Evolutionary conservation across 2,329 filamentous ascomycete species (phyloP).

Genomic region (Colletotrichum sp.): DNA sequence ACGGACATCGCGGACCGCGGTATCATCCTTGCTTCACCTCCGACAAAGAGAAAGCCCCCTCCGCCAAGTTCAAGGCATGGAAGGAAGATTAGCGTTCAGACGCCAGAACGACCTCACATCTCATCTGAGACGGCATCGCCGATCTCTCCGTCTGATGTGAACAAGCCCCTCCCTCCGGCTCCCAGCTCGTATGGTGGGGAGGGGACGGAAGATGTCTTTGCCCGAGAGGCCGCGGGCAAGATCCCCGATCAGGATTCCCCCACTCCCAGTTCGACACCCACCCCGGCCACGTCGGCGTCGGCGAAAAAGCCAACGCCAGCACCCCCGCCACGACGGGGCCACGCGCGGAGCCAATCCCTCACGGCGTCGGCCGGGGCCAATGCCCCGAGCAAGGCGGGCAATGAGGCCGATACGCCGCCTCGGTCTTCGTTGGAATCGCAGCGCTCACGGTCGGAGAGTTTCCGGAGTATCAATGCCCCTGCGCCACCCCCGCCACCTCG

Average conservation of each 20-base stretch:
- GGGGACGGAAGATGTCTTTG: conserved; percentile 56
- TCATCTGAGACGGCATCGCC: conserved; percentile 26
- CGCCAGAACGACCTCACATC: conserved; percentile 17
- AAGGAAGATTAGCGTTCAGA: conserved; percentile 67
- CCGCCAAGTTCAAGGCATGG: conserved; percentile 79
- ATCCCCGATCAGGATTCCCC: conserved; percentile 46
- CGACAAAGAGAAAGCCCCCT: conserved; percentile 71
- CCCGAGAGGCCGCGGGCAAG: conserved; percentile 59
- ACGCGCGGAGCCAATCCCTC: conserved; percentile 45
- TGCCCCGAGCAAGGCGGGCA: conserved; percentile 17
- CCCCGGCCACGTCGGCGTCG: conserved; percentile 41
- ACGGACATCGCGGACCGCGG: conserved; percentile 62
- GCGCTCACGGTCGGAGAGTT: conserved; percentile 50
- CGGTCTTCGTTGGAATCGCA: conserved; percentile 58
- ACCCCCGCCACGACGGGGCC: conserved; percentile 55
- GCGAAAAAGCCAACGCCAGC: conserved; percentile 51
- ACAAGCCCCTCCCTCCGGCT: conserved; percentile 67
- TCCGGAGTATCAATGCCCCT: conserved; percentile 48
- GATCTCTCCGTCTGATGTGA: conserved; percentile 53
- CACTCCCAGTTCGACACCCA: conserved; percentile 22
- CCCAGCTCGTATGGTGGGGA: conserved; percentile 54
- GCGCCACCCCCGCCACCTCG: conserved; percentile 59
- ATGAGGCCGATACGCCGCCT: conserved; percentile 44
- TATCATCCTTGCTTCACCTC: conserved; percentile 41
- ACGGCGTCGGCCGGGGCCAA: conserved; percentile 16